A percentile compares a stretch with the other conserved stretches of the same genome.
These are phyloP conservation scores for Phytophthora pistaciae DNA, from an alignment of 352 stramenopile genomes.

Conservation along the genomic window DNA sequence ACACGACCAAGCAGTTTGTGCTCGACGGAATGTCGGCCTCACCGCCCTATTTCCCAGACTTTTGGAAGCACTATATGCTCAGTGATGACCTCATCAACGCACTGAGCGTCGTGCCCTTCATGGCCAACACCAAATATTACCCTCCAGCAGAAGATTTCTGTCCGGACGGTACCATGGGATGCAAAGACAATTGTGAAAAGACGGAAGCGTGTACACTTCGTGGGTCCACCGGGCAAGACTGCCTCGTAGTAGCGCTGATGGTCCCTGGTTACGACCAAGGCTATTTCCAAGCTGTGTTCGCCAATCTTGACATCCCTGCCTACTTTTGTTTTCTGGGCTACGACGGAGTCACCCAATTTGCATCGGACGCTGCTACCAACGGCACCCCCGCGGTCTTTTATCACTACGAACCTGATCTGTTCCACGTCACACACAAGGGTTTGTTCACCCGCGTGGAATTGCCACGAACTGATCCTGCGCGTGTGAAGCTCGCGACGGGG, in stretches of 20 bases:
- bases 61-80: conserved; percentile 59
- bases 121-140: conserved; percentile 40
- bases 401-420: conserved; percentile 59
- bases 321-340: conserved; percentile 76
- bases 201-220: conserved; percentile 49
- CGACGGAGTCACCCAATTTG: conserved; percentile 40
- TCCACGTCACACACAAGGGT: conserved; percentile 44
- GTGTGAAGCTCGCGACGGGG: conserved; percentile 36
- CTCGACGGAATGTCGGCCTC: background rate
- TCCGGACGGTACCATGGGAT: conserved; percentile 50
- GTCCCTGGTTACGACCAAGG: conserved; percentile 49
- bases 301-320: conserved; percentile 56
- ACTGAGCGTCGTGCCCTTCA: conserved; percentile 32
- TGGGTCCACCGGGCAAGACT: conserved; percentile 32
- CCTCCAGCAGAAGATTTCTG: conserved; percentile 36
- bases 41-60: conserved; percentile 14
- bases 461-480: conserved; percentile 38
- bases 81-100: conserved; percentile 48
- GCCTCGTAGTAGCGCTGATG: conserved; percentile 57
- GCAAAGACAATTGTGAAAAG: conserved; percentile 51
- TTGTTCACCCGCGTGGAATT: conserved; percentile 51
- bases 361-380: conserved; percentile 32
- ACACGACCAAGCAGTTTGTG: background rate
- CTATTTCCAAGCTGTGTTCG: conserved; percentile 52
- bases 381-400: conserved; percentile 53